Evolutionary conservation across 768 basidiomycete species (phyloP).

Genomic region (Phylloporus scabripes): DNA sequence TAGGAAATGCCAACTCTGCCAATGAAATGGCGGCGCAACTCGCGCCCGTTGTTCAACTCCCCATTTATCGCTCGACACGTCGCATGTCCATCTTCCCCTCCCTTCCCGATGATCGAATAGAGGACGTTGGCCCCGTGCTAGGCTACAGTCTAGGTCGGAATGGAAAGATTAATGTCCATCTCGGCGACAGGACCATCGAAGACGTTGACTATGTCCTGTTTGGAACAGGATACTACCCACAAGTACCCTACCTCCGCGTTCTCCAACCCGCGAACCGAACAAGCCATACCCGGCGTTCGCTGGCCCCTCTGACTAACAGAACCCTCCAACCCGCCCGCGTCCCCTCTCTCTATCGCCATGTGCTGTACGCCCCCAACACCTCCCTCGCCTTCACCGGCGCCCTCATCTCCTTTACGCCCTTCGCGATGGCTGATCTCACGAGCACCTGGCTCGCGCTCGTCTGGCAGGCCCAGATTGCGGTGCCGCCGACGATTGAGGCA

Average conservation of each 20-base stretch:
- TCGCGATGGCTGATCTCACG: conserved; percentile 43
- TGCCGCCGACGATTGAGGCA: conserved; percentile 32
- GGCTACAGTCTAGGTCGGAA: conserved; percentile 24
- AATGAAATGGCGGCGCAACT: conserved; percentile 51
- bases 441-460: conserved; percentile 45
- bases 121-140: conserved; percentile 38
- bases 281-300: not conserved
- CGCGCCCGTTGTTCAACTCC: conserved; percentile 32
- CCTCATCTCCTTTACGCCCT: conserved; percentile 41
- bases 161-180: conserved; percentile 30
- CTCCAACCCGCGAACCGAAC: not conserved
- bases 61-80: conserved; percentile 45
- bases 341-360: conserved; percentile 40
- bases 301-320: conserved; percentile 28
- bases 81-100: conserved; percentile 38
- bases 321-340: conserved; percentile 33
- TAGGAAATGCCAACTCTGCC: conserved; percentile 49
- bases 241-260: conserved; percentile 39
- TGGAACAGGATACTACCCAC: conserved; percentile 44
- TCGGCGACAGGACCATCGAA: conserved; percentile 34
- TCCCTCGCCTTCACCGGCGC: conserved; percentile 44
- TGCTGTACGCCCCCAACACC: conserved; percentile 43
- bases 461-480: conserved; percentile 30
- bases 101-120: conserved; percentile 40
- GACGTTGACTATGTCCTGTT: conserved; percentile 41